Percentiles rank a stretch among this genome's conserved stretches.
Evolutionary conservation across 306 rosid species (phyloP).

Genomic region (Cicer pinnatifidum): DNA sequence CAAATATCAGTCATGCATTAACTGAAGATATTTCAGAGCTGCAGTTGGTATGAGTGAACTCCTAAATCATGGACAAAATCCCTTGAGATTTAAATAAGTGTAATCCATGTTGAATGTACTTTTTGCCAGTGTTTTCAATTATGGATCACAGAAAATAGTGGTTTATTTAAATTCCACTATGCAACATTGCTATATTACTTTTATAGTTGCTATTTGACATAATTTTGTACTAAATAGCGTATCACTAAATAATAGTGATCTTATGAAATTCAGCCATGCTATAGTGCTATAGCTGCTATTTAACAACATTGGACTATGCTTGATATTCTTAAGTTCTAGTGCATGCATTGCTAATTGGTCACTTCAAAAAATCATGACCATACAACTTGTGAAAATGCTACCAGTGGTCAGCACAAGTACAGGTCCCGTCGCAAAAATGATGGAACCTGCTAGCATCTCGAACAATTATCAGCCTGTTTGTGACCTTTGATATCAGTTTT

Average conservation of each 20-base stretch:
- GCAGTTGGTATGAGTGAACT: too few relatives aligned
- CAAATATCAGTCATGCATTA: too few relatives aligned
- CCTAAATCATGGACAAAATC: too few relatives aligned
- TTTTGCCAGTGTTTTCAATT: not conserved
- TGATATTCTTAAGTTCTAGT: not conserved
- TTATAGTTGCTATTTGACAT: too few relatives aligned
- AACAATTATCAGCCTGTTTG: slow-evolving; percentile 62
- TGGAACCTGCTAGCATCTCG: slow-evolving; percentile 84
- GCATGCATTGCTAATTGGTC: slow-evolving; percentile 20
- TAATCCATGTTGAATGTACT: slow-evolving; percentile 8
- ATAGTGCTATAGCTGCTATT: too few relatives aligned
- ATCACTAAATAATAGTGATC: too few relatives aligned
- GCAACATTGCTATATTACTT: too few relatives aligned
- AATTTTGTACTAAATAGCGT: too few relatives aligned
- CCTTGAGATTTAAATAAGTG: slow-evolving; percentile 4
- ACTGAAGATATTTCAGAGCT: too few relatives aligned
- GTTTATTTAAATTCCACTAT: too few relatives aligned
- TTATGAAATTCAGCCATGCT: too few relatives aligned
- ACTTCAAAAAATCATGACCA: not conserved
- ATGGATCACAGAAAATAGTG: too few relatives aligned
- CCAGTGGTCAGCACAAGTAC: slow-evolving; percentile 81
- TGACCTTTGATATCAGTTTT: slow-evolving; percentile 67
- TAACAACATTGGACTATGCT: not conserved
- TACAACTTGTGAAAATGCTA: slow-evolving; percentile 30
- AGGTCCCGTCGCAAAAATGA: slow-evolving; percentile 71